Evolutionary conservation across 1,139 yeast species (phyloP), one percentile per base, ranked within the genome.

Genomic region (Suhomyces yuchorum): DNA sequence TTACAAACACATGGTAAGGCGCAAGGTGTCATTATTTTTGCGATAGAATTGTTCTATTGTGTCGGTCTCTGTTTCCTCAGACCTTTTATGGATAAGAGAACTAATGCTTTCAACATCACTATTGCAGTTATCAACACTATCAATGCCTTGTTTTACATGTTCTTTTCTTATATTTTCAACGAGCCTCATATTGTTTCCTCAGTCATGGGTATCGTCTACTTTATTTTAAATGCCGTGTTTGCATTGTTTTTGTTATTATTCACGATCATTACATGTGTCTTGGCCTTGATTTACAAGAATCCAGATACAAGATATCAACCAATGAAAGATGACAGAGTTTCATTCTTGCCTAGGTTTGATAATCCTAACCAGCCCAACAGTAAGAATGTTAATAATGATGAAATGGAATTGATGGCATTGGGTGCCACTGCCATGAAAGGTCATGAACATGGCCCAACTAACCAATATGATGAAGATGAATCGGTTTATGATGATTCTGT

Each of bases 271-370:
- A 89, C 96, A 4, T 91, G 97, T 71, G 76, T 85, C 9, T 76
- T 90, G 66, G 97, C 97, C 0, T 69, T 92, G 57, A 61, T 92
- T 32, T 86, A 89, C 67, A 90, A 87, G 74, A 91, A 93, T 66
- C 99, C 99, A 48, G 99, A 93, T 68, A 84, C 95, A 14, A 80
- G 97, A 58, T 93, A 93, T 72, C 95, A 91, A 74, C 97, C 97
- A 57, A 89, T 93, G 90, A 87, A 87, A 59, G 99, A 93, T 66
- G 99, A 93, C 63, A 84, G 99, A 67, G 95, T 89, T 48, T 88
- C 97, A 19, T 93, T 93, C 68, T 80, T 84, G 58, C 84, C 84
- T 28, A 77, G 83, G 55, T 70, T 74, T 55, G 86, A 84, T 54
- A 82, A 85, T 56, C 74, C 77, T 56, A 73, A 75, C 28, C 71